Evolutionary conservation across 2,329 filamentous ascomycete species (phyloP).

Genomic region (Xylariaceae sp.): DNA sequence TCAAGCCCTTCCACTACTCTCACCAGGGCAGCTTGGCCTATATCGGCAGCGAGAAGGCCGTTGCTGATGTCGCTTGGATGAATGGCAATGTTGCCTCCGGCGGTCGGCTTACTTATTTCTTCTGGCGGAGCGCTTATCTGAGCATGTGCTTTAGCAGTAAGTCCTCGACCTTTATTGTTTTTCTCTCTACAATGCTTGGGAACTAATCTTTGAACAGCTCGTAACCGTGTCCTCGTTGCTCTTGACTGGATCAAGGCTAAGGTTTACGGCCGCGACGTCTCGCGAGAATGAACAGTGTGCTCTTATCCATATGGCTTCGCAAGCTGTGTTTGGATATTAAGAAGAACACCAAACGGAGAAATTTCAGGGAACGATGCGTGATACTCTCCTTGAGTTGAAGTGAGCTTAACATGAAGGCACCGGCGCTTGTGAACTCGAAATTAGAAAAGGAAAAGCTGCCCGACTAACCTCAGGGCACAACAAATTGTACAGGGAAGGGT

Average conservation of each 20-base stretch:
- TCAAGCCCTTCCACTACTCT: constrained; percentile 97
- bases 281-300: constrained; percentile 59
- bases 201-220: constrained; percentile 51
- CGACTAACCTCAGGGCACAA: too few species aligned
- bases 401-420: too few species aligned
- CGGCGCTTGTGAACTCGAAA: too few species aligned
- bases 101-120: constrained; percentile 91
- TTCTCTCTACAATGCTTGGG: background rate
- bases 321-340: too few species aligned
- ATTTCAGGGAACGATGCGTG: too few species aligned
- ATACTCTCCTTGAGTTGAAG: too few species aligned
- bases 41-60: constrained; percentile 96
- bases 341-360: too few species aligned
- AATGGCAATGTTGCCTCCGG: constrained; percentile 94
- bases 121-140: constrained; percentile 96
- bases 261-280: constrained; percentile 92
- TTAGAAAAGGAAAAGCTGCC: too few species aligned
- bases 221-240: constrained; percentile 88
- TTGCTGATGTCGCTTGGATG: constrained; percentile 95
- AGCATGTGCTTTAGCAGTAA: constrained; percentile 99
- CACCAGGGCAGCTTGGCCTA: constrained; percentile 97
- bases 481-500: too few species aligned
- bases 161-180: constrained; percentile 36
- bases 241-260: constrained; percentile 98
- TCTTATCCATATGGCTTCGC: background rate